A percentile compares a stretch with the other conserved stretches of the same genome.
Evolutionary conservation across 108 stramenopile species (phyloP).

Genomic region (Cyclostephanos tholiformis): DNA sequence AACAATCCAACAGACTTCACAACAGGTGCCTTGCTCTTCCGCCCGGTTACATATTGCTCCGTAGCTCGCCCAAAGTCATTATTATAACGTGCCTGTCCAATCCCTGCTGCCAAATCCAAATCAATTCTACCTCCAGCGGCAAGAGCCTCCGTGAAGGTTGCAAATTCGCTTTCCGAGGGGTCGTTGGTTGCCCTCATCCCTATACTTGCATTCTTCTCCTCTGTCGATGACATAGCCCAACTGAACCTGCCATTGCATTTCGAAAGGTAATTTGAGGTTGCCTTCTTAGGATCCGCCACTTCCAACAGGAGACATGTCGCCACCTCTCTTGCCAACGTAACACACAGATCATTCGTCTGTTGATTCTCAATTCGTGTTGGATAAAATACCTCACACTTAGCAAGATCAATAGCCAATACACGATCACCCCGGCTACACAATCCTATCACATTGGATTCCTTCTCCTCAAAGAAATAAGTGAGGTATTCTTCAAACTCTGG

Average conservation of each 20-base stretch:
- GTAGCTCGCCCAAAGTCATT: conserved; percentile 7
- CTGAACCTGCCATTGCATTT: conserved; percentile 7
- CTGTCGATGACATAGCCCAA: background rate
- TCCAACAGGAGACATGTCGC: background rate
- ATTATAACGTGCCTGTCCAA: conserved; percentile 18
- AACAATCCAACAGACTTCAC: conserved; percentile 9
- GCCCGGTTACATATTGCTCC: conserved; percentile 11
- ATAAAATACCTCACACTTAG: conserved; percentile 13
- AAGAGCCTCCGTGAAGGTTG: conserved; percentile 15
- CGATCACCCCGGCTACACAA: background rate
- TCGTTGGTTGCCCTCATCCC: conserved; percentile 26
- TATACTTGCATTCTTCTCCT: conserved; percentile 3
- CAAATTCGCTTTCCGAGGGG: conserved; percentile 25
- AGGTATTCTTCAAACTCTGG: conserved; percentile 15
- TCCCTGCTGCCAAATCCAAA: background rate
- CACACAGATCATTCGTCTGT: background rate
- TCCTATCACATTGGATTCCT: conserved; percentile 11
- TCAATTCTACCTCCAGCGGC: background rate
- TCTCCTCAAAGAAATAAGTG: conserved; percentile 20
- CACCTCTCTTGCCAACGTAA: background rate
- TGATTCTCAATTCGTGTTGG: conserved; percentile 7
- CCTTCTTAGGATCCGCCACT: background rate
- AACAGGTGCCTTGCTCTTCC: conserved; percentile 5
- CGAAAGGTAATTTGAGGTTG: background rate
- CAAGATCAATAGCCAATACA: conserved; percentile 14